Percentiles rank a stretch among this genome's conserved stretches.
Conservation (phyloP, 768 basidiomycete species). For the Lentinus brumalis region DNA sequence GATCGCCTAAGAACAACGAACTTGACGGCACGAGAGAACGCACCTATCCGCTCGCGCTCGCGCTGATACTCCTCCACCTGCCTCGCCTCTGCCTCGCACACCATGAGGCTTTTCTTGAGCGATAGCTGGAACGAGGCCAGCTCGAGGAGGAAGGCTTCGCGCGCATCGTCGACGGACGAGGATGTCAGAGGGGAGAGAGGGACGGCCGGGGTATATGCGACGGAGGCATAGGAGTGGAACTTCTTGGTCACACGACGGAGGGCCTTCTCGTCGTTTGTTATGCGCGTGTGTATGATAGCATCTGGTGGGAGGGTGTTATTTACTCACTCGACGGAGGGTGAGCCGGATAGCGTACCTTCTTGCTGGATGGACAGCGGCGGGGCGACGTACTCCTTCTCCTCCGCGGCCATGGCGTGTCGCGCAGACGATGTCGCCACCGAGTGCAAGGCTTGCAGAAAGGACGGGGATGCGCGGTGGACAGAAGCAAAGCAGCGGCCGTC, state of each 20-base stretch:
- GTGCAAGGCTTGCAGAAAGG: neutral
- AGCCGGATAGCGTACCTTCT: constrained; percentile 27
- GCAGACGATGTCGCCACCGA: neutral
- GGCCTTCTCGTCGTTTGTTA: constrained; percentile 80
- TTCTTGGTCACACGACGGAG: constrained; percentile 79
- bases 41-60: constrained; percentile 73
- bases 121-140: constrained; percentile 73
- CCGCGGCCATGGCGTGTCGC: neutral
- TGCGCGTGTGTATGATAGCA: constrained; percentile 76
- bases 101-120: constrained; percentile 78
- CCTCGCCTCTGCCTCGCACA: constrained; percentile 82
- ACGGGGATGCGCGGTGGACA: no score
- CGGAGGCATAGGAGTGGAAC: constrained; percentile 71
- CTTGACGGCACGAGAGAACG: constrained; percentile 26
- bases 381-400: constrained; percentile 13
- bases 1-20: constrained; percentile 8
- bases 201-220: constrained; percentile 50
- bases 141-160: constrained; percentile 80
- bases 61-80: constrained; percentile 84
- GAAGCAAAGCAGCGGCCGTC: neutral
- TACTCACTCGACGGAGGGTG: neutral
- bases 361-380: constrained; percentile 30
- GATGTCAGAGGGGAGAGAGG: constrained; percentile 26
- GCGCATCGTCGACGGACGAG: constrained; percentile 61
- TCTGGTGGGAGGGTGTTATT: constrained; percentile 44